A percentile compares a stretch with the other conserved stretches of the same genome.
Conservation (phyloP, 768 basidiomycete genomes). For the Lyophyllum decastes region DNA sequence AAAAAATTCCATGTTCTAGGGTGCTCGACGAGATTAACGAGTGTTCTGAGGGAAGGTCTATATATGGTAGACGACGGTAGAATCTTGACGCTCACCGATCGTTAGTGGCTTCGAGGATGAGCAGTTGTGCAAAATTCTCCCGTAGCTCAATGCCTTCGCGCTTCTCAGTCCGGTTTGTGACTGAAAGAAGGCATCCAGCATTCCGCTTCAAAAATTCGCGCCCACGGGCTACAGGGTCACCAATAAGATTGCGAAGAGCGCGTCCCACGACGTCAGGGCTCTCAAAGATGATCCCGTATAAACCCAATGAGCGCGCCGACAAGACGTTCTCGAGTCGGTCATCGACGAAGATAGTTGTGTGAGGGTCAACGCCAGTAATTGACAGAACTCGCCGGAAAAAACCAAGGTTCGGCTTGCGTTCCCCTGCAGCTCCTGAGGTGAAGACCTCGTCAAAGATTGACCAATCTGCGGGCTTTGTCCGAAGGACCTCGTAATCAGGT, state of each 20-base stretch:
- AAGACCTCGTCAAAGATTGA: constrained; percentile 50
- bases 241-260: constrained; percentile 46
- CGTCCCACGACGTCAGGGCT: constrained; percentile 40
- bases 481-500: constrained; percentile 50
- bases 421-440: constrained; percentile 50
- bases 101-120: constrained; percentile 54
- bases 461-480: constrained; percentile 49
- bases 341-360: constrained; percentile 54
- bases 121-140: constrained; percentile 61
- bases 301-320: constrained; percentile 56
- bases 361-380: constrained; percentile 45
- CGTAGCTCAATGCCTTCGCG: constrained; percentile 33
- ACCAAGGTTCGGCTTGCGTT: constrained; percentile 57
- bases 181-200: constrained; percentile 42
- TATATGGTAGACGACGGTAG: not conserved
- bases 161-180: constrained; percentile 36
- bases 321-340: constrained; percentile 62
- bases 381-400: constrained; percentile 53
- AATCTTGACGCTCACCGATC: constrained; percentile 33
- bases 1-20: constrained; percentile 58
- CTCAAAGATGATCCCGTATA: constrained; percentile 56
- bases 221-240: constrained; percentile 47
- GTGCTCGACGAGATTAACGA: constrained; percentile 46
- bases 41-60: constrained; percentile 28
- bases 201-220: constrained; percentile 39